Conservation (phyloP, 2,329 filamentous ascomycete species). For the Hortaea werneckii region DNA sequence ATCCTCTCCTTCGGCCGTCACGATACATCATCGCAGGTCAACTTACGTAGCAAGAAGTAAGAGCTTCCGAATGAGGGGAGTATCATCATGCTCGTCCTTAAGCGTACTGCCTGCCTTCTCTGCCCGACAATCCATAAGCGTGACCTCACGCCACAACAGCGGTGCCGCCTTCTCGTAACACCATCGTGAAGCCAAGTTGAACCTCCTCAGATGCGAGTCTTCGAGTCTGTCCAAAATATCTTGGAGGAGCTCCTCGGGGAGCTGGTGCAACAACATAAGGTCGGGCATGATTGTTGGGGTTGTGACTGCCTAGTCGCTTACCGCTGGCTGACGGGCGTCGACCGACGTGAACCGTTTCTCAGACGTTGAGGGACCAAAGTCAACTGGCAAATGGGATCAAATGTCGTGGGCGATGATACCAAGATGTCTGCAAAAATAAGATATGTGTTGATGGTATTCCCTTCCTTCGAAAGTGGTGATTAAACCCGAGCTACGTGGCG, state of each 20-base stretch:
- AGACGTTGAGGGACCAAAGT: too few species aligned
- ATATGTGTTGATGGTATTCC: too few species aligned
- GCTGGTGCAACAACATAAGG: slow-evolving; percentile 7
- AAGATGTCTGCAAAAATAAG: too few species aligned
- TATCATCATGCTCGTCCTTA: slow-evolving; percentile 31
- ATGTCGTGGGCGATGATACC: too few species aligned
- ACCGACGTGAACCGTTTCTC: too few species aligned
- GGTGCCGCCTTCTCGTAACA: slow-evolving; percentile 28
- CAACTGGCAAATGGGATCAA: too few species aligned
- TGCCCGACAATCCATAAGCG: slow-evolving; percentile 30
- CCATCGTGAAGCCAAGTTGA: slow-evolving; percentile 27
- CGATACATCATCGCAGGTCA: background rate
- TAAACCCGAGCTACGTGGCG: too few species aligned
- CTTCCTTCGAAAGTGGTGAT: too few species aligned
- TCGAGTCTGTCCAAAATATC: slow-evolving; percentile 29
- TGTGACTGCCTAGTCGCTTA: too few species aligned
- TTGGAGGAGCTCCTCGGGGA: slow-evolving; percentile 34
- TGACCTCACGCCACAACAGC: slow-evolving; percentile 32
- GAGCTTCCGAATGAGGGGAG: slow-evolving; percentile 33
- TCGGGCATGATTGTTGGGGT: too few species aligned
- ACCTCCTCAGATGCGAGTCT: slow-evolving; percentile 19
- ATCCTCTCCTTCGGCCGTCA: background rate
- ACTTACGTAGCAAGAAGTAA: slow-evolving; percentile 30
- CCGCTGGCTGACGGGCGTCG: too few species aligned
- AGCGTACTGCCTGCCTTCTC: slow-evolving; percentile 18